A percentile compares a stretch with the other conserved stretches of the same genome.
Conservation (phyloP, 2,329 filamentous ascomycete species). For the Nemania serpens region DNA sequence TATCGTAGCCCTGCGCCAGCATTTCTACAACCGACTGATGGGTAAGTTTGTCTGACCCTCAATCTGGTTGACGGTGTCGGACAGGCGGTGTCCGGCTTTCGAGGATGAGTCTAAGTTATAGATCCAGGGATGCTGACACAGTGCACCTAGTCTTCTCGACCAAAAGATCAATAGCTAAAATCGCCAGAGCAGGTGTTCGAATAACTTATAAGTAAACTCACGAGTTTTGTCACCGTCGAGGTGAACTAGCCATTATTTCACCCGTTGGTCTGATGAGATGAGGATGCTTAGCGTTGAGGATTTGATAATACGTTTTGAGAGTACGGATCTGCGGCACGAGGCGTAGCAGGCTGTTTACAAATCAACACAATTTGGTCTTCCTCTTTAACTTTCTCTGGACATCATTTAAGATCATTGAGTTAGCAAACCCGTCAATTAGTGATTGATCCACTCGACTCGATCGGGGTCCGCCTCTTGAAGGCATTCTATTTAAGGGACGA, state of each 20-base stretch:
- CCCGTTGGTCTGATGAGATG: conserved; percentile 1
- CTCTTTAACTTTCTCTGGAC: too few relatives aligned
- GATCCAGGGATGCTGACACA: not conserved
- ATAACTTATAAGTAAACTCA: not conserved
- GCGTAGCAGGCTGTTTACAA: not conserved
- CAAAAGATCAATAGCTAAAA: not conserved
- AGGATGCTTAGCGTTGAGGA: not conserved
- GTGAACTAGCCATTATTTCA: not conserved
- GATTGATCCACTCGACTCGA: not conserved
- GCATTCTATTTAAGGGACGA: not conserved
- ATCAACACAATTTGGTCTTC: not conserved
- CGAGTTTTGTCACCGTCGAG: too few relatives aligned
- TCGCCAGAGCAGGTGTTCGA: not conserved
- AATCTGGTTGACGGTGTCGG: too few relatives aligned
- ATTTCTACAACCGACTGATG: not conserved
- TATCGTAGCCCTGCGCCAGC: not conserved
- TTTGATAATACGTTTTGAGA: conserved; percentile 14
- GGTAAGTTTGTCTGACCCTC: not conserved
- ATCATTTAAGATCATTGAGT: too few relatives aligned
- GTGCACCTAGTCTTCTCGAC: not conserved
- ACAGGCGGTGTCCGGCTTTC: too few relatives aligned
- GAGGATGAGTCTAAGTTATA: not conserved
- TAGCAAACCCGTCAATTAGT: not conserved
- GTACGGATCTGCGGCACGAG: not conserved
- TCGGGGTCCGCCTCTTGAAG: not conserved